Base-by-base conservation (phyloP, 352 stramenopile genomes). In the Pythium apleroticum region DNA sequence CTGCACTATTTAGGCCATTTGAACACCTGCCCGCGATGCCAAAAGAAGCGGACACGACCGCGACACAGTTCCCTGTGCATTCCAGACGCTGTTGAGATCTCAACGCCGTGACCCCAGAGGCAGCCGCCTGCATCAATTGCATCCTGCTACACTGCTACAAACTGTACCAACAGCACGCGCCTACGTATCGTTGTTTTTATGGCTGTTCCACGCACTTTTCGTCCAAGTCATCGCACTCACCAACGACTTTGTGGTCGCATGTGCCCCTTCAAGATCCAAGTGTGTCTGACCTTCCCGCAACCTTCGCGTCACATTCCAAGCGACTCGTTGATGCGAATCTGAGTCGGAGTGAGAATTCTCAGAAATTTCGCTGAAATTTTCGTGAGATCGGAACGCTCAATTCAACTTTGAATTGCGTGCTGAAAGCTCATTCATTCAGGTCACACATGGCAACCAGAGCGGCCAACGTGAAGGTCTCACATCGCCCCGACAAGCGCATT, bases 291-390 rank as follows among this genome's bases (percentile, higher is more conserved):
- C 20, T 50, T 50, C 43, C 20, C 7, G 43, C 43, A 50, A 50
- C 43, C 43, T 27, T 50, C 52, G 20, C 31, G 52, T 17, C 22
- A 35, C 52, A 25, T 49, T 33, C 12, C 20, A 24, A 5, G 14
- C 20, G 45, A 52, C 24, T 54, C 25, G 24, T 24, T 7, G 24
- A 48, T 14, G 20, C 8, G 11, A 22, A 60, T 50, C 35, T 54
- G 48, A 54, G 14, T 50, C 25, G n/a, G 54, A 37, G 28, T 45
- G 35, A 54, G 27, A 57, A n/a, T 53, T 59, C 53, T 68, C 50
- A 68, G 62, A 68, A 62, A 52, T 35, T 49, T 58, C 39, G 6
- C 55, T 64, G 63, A 61, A 65, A 69, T 61, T 65, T 65, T 69
- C 49, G 50, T n/a, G 24, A 15, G 43, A 46, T 46, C 11, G 20